Conservation (phyloP, 352 stramenopile species). For the Phytophthora ohioensis region DNA sequence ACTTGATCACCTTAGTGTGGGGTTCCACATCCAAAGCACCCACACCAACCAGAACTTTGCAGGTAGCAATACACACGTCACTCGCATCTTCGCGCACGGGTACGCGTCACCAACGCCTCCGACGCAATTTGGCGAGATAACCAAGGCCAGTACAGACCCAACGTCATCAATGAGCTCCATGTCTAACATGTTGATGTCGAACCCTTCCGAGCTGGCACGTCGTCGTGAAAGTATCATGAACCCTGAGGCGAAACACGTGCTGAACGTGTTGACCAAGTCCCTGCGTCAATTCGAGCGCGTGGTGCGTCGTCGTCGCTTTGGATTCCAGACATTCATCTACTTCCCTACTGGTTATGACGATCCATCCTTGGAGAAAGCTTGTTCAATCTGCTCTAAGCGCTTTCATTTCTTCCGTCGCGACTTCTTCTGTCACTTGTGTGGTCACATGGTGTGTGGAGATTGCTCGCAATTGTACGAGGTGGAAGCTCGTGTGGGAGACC, state of each 20-base stretch:
- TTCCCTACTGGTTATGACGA: slow-evolving; percentile 53
- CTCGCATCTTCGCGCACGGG: slow-evolving; percentile 58
- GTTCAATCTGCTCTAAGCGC: slow-evolving; percentile 58
- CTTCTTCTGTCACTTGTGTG: slow-evolving; percentile 66
- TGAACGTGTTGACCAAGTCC: slow-evolving; percentile 59
- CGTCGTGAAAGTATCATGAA: slow-evolving; percentile 57
- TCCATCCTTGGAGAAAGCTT: slow-evolving; percentile 38
- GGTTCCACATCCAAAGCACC: slow-evolving; percentile 57
- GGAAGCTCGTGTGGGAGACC: slow-evolving; percentile 49
- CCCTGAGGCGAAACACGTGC: slow-evolving; percentile 50
- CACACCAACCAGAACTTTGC: slow-evolving; percentile 19
- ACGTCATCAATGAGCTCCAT: slow-evolving; percentile 25
- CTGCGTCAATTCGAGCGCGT: slow-evolving; percentile 62
- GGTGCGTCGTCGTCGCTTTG: slow-evolving; percentile 68
- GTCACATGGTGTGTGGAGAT: slow-evolving; percentile 56
- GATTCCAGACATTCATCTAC: slow-evolving; percentile 76
- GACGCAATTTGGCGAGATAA: slow-evolving; percentile 39
- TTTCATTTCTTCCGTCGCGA: slow-evolving; percentile 61
- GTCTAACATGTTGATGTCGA: slow-evolving; percentile 20
- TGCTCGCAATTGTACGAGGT: slow-evolving; percentile 65
- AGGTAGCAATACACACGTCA: slow-evolving; percentile 51
- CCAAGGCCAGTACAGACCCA: neutral
- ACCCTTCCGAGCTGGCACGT: slow-evolving; percentile 38
- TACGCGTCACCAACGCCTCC: slow-evolving; percentile 61
- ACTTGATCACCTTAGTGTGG: slow-evolving; percentile 62